A percentile compares a stretch with the other conserved stretches of the same genome.
Evolutionary conservation across 805 yeast genomes (phyloP).

Genomic region (Sungouiozyma intestinalis): DNA sequence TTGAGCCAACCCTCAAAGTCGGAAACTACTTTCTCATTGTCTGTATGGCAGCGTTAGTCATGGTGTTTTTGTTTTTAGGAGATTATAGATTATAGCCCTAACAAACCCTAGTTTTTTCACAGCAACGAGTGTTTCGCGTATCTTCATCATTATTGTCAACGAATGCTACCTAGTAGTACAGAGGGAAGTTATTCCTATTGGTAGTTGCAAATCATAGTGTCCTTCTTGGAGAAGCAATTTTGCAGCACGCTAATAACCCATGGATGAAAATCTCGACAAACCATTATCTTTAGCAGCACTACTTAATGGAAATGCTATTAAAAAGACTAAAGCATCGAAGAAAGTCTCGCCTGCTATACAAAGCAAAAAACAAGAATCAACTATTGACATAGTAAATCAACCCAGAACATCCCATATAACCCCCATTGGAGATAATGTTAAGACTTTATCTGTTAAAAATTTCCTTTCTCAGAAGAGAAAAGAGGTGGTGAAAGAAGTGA

Average conservation of each 20-base stretch:
- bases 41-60: no score
- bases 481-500: slow-evolving; percentile 1
- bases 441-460: slow-evolving; percentile 11
- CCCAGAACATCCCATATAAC: slow-evolving; percentile 2
- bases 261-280: slow-evolving; percentile 5
- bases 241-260: background rate
- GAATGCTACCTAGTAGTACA: no score
- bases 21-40: no score
- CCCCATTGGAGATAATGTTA: slow-evolving; percentile 6
- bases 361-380: background rate
- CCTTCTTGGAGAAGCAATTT: background rate
- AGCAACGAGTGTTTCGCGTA: background rate
- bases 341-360: slow-evolving; percentile 1
- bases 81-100: background rate
- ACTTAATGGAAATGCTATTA: slow-evolving; percentile 14
- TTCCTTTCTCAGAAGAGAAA: slow-evolving; percentile 11
- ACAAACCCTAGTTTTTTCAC: background rate
- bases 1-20: no score
- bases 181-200: no score
- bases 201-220: no score
- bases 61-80: no score
- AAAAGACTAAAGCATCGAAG: slow-evolving; percentile 1
- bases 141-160: background rate
- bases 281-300: slow-evolving; percentile 10
- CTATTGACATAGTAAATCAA: background rate